Base-by-base conservation (phyloP, 140 eudicot genomes). In the Stevia rebaudiana region DNA sequence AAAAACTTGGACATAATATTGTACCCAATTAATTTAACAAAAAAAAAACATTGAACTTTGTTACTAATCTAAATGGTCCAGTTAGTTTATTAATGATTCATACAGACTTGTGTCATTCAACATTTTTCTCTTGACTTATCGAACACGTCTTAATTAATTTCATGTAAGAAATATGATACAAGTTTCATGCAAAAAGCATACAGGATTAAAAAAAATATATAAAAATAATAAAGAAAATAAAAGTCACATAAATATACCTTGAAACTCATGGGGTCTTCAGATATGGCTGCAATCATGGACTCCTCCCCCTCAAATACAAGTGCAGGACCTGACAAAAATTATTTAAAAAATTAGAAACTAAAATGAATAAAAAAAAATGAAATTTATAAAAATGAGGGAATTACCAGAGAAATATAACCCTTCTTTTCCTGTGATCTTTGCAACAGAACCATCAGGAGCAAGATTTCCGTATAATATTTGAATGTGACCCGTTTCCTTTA, bases 381-480 rank as follows among this genome's bases (percentile, higher is more conserved):
- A 11, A 2, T 12, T 40, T 51, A 24, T 17, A 12, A 31, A 52
- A 64, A 65, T n/a, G 18, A 23, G 17, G 21, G 25, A 6, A 58
- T 11, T 63, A 92, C 98, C 99, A 48, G 89, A 79, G 77, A 94
- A 94, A 73, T 88, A 88, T 66, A 94, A 55, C 74, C 99, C 99
- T 81, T 94, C 99, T 75, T 94, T 94, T 67, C 99, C 99, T 2
- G 99, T 94, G 67, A 94, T 94, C 80, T 94, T 94, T 31, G 99
- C 99, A 55, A 94, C 99, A 42, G 97, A 88, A 56, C 99, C 99
- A 39, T 94, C 95, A 0, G 99, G 99, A 35, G 99, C 99, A 83
- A 94, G 82, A 74, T 94, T 88, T 40, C 99, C 99, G 37, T 94
- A 88, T 41, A 94, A 72, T 74, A 94, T 82, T 77, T 94, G 99